Base-by-base conservation (phyloP, 495 filamentous ascomycete genomes). In the Penicillium waksmanii region DNA sequence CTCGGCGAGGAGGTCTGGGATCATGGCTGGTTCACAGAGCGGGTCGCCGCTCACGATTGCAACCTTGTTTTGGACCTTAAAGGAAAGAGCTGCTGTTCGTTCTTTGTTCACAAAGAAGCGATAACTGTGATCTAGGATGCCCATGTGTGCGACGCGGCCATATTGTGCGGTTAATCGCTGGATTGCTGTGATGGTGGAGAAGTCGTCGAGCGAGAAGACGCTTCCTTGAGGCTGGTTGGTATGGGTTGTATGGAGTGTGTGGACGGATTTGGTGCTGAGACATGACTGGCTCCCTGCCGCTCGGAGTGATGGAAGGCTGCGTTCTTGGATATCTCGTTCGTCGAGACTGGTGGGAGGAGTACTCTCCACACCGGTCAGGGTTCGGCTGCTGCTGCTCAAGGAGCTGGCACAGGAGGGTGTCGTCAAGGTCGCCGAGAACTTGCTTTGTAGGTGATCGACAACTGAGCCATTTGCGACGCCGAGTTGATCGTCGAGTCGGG, bases 81-180 rank as follows among this genome's bases (percentile, higher is more conserved):
- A 80, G 27, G 70, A 76, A 2, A 80, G 52, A 0, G 68, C 75
- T 11, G 64, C 78, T n/a, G 71, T 73, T 13, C 61, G 57, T 10
- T 58, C 46, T 33, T 67, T 61, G 54, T 76, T 78, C 3, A 79
- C 62, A 53, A 79, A 80, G 53, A 78, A 73, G 4, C 57, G 65
- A 54, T 80, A 79, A 53, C 75, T 76, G 33, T 52, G 70, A 48
- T 80, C 78, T 1, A 80, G 68, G 23, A 80, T 71, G 1, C 75
- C 78, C 76, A 79, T 79, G 61, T 80, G 73, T 8, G 76, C 77
- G 2, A 76, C 73, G 1, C 66, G 67, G 12, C 78, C 73, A 49
- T 79, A 72, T 9, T 63, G 53, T 4, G 64, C 55, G 0, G 75
- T 68, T 5, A 80, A 61, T 0, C 48, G 53, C 35, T 73, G 63